A percentile compares a stretch with the other conserved stretches of the same genome.
phyloP scores from a whole-genome alignment of 352 stramenopile genomes.

The Globisporangium polare region DNA sequence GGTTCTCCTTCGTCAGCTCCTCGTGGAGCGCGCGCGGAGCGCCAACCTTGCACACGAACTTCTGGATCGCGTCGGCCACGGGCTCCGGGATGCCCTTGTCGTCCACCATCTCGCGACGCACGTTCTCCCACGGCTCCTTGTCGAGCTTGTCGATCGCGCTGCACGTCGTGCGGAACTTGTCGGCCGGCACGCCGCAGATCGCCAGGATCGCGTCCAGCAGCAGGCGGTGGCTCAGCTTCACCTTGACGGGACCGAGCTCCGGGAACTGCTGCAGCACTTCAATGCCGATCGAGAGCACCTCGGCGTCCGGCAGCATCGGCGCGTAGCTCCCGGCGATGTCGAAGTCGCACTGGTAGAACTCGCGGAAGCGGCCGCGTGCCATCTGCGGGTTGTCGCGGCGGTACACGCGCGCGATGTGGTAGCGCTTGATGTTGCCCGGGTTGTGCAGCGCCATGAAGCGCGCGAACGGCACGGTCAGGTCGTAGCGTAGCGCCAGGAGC shows the following conservation, averaged over 20 bases:
- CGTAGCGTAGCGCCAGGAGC: slow-evolving; percentile 93
- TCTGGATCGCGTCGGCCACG: slow-evolving; percentile 93
- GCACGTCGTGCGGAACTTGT: slow-evolving; percentile 98
- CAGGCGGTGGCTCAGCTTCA: slow-evolving; percentile 98
- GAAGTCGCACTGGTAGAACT: slow-evolving; percentile 99
- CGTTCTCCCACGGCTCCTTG: slow-evolving; percentile 94
- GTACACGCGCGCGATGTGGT: slow-evolving; percentile 98
- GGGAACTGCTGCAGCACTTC: slow-evolving; percentile 89
- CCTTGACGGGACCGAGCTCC: slow-evolving; percentile 89
- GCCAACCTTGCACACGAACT: slow-evolving; percentile 92
- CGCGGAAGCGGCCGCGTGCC: slow-evolving; percentile 93
- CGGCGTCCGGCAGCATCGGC: slow-evolving; percentile 96
- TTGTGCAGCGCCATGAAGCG: slow-evolving; percentile 97
- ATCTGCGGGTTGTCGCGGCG: slow-evolving; percentile 94
- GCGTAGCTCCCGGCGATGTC: slow-evolving; percentile 96
- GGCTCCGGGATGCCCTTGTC: slow-evolving; percentile 93
- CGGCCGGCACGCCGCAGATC: slow-evolving; percentile 94
- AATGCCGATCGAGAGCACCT: slow-evolving; percentile 94
- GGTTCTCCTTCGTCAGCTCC: slow-evolving; percentile 63
- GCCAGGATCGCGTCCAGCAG: slow-evolving; percentile 97
- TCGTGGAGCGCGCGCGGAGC: slow-evolving; percentile 84
- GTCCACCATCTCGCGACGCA: slow-evolving; percentile 94
- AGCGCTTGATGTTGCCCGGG: slow-evolving; percentile 98
- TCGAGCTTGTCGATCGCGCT: slow-evolving; percentile 99
- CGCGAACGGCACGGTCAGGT: slow-evolving; percentile 98